These are phyloP conservation scores for Coemansia sp. DNA, from an alignment of 371 early-diverging fungal species.

Conservation along the genomic window DNA sequence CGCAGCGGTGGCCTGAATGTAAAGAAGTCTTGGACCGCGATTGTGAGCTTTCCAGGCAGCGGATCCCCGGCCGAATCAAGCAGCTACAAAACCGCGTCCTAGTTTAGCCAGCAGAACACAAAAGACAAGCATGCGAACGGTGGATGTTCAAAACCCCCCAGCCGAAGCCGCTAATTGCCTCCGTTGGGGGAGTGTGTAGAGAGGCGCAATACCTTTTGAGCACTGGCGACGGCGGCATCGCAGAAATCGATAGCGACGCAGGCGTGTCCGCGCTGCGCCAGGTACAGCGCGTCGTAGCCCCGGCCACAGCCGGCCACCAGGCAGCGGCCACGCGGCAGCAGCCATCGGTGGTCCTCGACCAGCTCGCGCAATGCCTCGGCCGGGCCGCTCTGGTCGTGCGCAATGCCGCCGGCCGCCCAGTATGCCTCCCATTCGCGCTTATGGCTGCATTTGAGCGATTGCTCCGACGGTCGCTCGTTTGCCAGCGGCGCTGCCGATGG, in stretches of 20 bases:
- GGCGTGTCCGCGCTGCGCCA: slow-evolving; percentile 26
- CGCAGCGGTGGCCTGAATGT: slow-evolving; percentile 26
- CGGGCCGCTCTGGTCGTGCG: slow-evolving; percentile 22
- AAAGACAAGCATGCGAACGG: too few relatives aligned
- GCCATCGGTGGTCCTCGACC: slow-evolving; percentile 40
- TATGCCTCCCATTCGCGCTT: slow-evolving; percentile 29
- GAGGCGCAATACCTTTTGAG: slow-evolving; percentile 27
- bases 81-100: slow-evolving; percentile 18
- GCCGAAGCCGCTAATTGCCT: background rate
- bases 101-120: background rate
- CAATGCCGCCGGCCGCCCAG: slow-evolving; percentile 17
- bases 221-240: slow-evolving; percentile 27
- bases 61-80: slow-evolving; percentile 14
- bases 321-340: slow-evolving; percentile 42
- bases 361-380: slow-evolving; percentile 39
- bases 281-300: slow-evolving; percentile 41
- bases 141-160: too few relatives aligned
- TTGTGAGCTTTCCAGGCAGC: slow-evolving; percentile 18
- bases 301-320: slow-evolving; percentile 46
- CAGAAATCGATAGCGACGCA: slow-evolving; percentile 38
- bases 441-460: slow-evolving; percentile 8
- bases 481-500: slow-evolving; percentile 4
- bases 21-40: slow-evolving; percentile 32
- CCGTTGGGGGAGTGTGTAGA: background rate
- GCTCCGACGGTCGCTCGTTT: background rate